A percentile compares a stretch with the other conserved stretches of the same genome.
Conservation (phyloP, 2,329 filamentous ascomycete genomes). For the Plenodomus biglobosus region DNA sequence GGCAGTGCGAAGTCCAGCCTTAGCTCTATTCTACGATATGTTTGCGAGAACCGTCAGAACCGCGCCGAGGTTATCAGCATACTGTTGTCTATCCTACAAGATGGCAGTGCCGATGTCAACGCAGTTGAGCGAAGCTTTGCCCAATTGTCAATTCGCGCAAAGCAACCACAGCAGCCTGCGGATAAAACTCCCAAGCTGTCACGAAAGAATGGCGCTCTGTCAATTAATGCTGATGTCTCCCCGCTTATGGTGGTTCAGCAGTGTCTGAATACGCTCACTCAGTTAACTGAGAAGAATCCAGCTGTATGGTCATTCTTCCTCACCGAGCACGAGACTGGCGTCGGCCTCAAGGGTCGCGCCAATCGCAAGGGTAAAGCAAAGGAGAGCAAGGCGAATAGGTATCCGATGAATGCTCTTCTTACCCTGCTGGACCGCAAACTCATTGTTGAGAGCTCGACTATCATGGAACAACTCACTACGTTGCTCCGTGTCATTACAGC, state of each 20-base stretch:
- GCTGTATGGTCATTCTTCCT: slow-evolving; percentile 91
- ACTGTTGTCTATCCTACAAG: slow-evolving; percentile 88
- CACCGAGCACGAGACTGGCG: slow-evolving; percentile 83
- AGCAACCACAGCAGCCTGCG: slow-evolving; percentile 63
- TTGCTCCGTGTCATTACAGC: slow-evolving; percentile 85
- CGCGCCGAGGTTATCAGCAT: slow-evolving; percentile 91
- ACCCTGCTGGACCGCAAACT: slow-evolving; percentile 87
- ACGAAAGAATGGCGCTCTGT: slow-evolving; percentile 66
- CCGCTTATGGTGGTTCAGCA: slow-evolving; percentile 95
- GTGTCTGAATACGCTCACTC: slow-evolving; percentile 81
- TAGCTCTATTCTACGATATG: slow-evolving; percentile 83
- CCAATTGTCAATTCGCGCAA: slow-evolving; percentile 87
- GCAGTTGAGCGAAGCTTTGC: slow-evolving; percentile 95
- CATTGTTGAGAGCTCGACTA: slow-evolving; percentile 94
- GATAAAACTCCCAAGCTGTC: slow-evolving; percentile 85
- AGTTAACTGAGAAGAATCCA: slow-evolving; percentile 79
- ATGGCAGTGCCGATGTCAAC: slow-evolving; percentile 88
- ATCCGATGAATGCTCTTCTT: slow-evolving; percentile 87
- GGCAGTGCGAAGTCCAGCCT: slow-evolving; percentile 81
- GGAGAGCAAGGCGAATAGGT: slow-evolving; percentile 81
- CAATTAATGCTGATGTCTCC: slow-evolving; percentile 80
- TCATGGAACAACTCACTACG: slow-evolving; percentile 91
- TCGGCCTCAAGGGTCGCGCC: slow-evolving; percentile 72
- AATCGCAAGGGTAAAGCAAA: slow-evolving; percentile 86
- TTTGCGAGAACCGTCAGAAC: slow-evolving; percentile 96